Conservation (phyloP, 495 filamentous ascomycete species). For the Pyrenopolyporus hunteri region DNA sequence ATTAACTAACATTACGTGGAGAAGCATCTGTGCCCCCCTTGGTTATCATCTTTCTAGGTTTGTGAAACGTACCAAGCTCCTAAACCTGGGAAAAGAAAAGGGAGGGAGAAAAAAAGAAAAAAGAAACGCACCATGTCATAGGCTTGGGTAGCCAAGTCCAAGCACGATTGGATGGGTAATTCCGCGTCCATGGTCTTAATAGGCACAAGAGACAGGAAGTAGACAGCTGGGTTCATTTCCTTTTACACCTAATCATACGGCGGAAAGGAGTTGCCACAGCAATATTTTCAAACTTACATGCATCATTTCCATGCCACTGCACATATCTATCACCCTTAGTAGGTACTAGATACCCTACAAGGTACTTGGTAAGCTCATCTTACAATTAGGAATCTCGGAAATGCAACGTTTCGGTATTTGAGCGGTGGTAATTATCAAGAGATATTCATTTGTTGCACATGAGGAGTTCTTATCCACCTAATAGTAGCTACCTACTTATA, state of each 20-base stretch:
- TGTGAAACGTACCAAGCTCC: conserved; percentile 26
- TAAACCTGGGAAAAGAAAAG: background rate
- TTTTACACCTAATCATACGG: conserved; percentile 6
- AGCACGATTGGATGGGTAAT: conserved; percentile 28
- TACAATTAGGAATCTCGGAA: too few relatives aligned
- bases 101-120: too few relatives aligned
- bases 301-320: conserved; percentile 14
- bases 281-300: conserved; percentile 14
- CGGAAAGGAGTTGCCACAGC: background rate
- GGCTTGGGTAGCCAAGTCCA: conserved; percentile 2
- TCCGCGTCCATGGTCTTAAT: conserved; percentile 17
- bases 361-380: too few relatives aligned
- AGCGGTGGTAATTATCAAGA: background rate
- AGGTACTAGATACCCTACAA: too few relatives aligned
- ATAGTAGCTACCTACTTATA: too few relatives aligned
- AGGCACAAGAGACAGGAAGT: conserved; percentile 6
- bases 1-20: conserved; percentile 13
- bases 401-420: conserved; percentile 1
- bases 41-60: conserved; percentile 8
- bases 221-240: conserved; percentile 16
- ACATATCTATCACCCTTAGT: background rate
- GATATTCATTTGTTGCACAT: conserved; percentile 18
- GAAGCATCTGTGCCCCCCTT: conserved; percentile 23
- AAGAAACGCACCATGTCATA: conserved; percentile 18
- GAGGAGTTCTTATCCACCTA: too few relatives aligned